Base-by-base conservation (phyloP, 2,329 filamentous ascomycete species). In the Chaetoscypha palmicola region DNA sequence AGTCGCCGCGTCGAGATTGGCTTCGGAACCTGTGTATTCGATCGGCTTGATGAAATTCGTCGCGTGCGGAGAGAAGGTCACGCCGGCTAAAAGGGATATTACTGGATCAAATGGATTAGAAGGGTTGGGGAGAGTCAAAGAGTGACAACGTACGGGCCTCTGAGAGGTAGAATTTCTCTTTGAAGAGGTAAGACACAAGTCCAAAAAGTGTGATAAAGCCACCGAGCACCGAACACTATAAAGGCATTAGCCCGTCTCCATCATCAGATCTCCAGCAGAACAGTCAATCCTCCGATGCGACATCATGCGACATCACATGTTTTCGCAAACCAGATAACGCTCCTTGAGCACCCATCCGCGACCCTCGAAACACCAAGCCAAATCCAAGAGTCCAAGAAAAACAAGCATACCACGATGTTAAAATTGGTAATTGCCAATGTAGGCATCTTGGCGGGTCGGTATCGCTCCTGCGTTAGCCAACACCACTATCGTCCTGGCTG, bases 201-300 rank as follows among this genome's bases (percentile, higher is more conserved):
- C 88, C 89, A 59, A 94, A 96, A n/a, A 94, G 55, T 0, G 86
- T 88, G 49, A 96, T 81, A 67, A 94, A 96, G 1, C 86, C 90
- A 11, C 90, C 90, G 10, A 94, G 66, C 5, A 86, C 76, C 41
- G 85, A 82, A 43, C 59, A 61, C 45, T 47, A 19, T 20, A 21
- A 2, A 12, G 8, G 8, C 26, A 24, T 41, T 16, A 38, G 16
- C n/a, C n/a, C n/a, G n/a, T n/a, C n/a, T n/a, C n/a, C 14, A 19
- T 23, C 37, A 43, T 35, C 26, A 31, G 20, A n/a, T 11, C 9
- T n/a, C 1, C 17, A 12, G 12, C 11, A 38, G 11, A 11, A n/a
- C n/a, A n/a, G n/a, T n/a, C n/a, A n/a, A n/a, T n/a, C n/a, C n/a
- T n/a, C n/a, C n/a, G n/a, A n/a, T n/a, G n/a, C n/a, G n/a, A n/a